Evolutionary conservation across 1,139 yeast species (phyloP).

Genomic region (Pneumocystis carinii): DNA sequence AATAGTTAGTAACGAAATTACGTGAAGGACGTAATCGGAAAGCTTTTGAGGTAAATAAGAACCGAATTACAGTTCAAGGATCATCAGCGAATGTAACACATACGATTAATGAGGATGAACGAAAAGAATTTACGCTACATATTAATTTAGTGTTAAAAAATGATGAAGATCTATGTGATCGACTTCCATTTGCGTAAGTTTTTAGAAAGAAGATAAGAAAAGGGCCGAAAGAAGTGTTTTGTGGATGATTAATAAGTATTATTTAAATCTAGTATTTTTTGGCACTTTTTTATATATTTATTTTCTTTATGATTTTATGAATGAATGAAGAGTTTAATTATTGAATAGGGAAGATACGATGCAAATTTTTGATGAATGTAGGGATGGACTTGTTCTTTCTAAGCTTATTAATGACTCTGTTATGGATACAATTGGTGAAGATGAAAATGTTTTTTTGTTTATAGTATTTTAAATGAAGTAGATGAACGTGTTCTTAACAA

Average conservation of each 20-base stretch:
- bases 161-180: constrained; percentile 69
- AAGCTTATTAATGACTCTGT: constrained; percentile 93
- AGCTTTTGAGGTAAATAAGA: constrained; percentile 13
- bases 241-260: no score
- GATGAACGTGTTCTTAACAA: constrained; percentile 92
- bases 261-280: no score
- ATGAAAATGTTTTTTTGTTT: constrained; percentile 5
- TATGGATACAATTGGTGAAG: constrained; percentile 37
- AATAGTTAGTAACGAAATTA: background rate
- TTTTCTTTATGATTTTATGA: background rate
- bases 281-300: background rate
- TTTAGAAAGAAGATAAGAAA: background rate
- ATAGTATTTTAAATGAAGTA: constrained; percentile 36
- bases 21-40: background rate
- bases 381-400: constrained; percentile 85
- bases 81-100: constrained; percentile 88
- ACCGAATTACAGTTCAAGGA: constrained; percentile 61
- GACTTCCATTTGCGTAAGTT: constrained; percentile 62
- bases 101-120: constrained; percentile 92
- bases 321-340: no score
- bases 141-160: constrained; percentile 83
- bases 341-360: constrained; percentile 51
- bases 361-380: constrained; percentile 88
- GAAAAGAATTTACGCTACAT: constrained; percentile 89
- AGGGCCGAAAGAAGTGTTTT: background rate